phyloP scores from a whole-genome alignment of 2,329 filamentous ascomycete species.

The Nigrospora oryzae region DNA sequence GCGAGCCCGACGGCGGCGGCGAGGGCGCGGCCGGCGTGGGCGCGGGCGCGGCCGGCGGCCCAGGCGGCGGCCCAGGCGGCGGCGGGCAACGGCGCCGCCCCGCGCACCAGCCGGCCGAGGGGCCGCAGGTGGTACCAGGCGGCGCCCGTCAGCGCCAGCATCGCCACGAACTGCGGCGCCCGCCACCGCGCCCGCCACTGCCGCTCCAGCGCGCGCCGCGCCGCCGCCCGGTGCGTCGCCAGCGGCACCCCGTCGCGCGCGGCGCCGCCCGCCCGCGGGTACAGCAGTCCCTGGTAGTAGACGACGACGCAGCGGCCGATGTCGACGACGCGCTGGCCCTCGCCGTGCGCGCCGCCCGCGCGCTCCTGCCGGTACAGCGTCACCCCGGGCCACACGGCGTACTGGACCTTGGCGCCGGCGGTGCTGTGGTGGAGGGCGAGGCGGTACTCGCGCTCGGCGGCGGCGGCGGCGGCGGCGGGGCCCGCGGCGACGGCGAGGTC shows the following conservation, averaged over 20 bases:
- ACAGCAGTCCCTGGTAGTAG: conserved; percentile 22
- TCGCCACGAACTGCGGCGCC: not conserved
- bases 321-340: conserved; percentile 16
- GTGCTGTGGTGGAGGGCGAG: conserved; percentile 11
- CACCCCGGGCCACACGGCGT: conserved; percentile 21
- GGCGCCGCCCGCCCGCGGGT: conserved; percentile 4
- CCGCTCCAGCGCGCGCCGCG: not conserved
- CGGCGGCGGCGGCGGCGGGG: not conserved
- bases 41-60: too few relatives aligned
- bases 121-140: not conserved
- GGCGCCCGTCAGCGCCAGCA: not conserved
- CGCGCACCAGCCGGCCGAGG: not conserved
- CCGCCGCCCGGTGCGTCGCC: not conserved
- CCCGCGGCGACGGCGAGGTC: not conserved
- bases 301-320: conserved; percentile 15
- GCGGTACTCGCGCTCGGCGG: conserved; percentile 2
- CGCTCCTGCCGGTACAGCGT: conserved; percentile 17
- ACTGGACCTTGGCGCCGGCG: conserved; percentile 21
- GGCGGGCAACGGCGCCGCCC: not conserved
- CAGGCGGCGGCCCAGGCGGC: not conserved
- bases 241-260: conserved; percentile 1
- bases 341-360: conserved; percentile 6
- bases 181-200: not conserved
- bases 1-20: too few relatives aligned
- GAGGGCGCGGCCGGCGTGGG: too few relatives aligned